Conservation (phyloP, 257 asterid genomes). For the Solanum sitiens region DNA sequence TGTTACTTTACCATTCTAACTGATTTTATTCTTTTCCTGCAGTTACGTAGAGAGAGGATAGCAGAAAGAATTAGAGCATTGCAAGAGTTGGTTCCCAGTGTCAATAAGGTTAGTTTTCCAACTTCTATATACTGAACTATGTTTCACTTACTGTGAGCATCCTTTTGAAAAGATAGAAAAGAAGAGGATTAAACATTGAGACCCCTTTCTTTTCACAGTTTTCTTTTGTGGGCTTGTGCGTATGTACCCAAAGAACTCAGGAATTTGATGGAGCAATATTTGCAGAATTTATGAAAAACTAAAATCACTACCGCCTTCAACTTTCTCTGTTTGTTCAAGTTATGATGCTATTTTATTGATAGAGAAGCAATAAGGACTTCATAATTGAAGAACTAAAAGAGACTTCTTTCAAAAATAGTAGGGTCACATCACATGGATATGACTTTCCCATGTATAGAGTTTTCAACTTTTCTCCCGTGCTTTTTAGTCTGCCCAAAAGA, state of each 20-base stretch:
- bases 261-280: background rate
- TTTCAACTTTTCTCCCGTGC: background rate
- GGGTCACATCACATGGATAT: background rate
- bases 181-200: background rate
- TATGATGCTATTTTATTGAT: background rate
- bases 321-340: background rate
- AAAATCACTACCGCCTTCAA: background rate
- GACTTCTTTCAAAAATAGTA: background rate
- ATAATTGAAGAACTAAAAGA: background rate
- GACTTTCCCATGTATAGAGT: background rate
- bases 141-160: background rate
- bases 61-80: slow-evolving; percentile 95
- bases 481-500: background rate
- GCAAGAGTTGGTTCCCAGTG: slow-evolving; percentile 97
- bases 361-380: background rate
- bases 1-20: background rate
- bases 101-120: slow-evolving; percentile 65
- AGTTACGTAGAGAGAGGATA: slow-evolving; percentile 95
- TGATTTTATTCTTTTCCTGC: background rate
- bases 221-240: background rate
- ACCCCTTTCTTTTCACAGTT: background rate
- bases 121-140: background rate
- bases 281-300: background rate
- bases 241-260: background rate
- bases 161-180: background rate